These are phyloP conservation scores for Pseudisothecium myosuroides DNA, from an alignment of 225 moss, liverwort and hornwort genomes.

Conservation along the genomic window DNA sequence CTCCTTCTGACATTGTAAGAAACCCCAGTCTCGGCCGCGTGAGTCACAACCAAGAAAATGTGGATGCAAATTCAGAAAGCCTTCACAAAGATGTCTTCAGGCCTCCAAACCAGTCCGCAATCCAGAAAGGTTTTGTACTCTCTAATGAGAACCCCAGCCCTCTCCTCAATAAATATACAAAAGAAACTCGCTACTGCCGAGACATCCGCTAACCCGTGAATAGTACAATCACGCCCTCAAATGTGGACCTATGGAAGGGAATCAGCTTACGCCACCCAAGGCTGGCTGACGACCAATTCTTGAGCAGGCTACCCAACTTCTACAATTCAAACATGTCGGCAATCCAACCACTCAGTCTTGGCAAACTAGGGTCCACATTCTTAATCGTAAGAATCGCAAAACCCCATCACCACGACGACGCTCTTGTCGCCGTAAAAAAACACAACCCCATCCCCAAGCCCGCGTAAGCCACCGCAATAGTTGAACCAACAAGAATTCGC, in stretches of 20 bases:
- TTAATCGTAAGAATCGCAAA: not conserved
- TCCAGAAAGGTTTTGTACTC: not conserved
- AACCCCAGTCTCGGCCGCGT: not conserved
- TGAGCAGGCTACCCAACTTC: not conserved
- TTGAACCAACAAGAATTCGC: not conserved
- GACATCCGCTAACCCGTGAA: not conserved
- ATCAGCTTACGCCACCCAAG: not conserved
- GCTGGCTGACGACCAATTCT: not conserved
- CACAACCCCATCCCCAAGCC: not conserved
- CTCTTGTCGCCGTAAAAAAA: not conserved
- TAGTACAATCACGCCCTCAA: not conserved
- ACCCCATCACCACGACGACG: not conserved
- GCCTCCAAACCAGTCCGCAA: not conserved
- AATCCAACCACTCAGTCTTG: not conserved
- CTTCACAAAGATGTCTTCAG: not conserved
- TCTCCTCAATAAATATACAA: not conserved
- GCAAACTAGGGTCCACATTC: not conserved
- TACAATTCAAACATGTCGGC: slow-evolving; percentile 7
- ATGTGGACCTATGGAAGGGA: not conserved
- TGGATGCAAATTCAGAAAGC: not conserved
- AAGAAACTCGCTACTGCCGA: not conserved
- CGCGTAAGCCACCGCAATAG: not conserved
- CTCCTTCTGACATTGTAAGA: not conserved
- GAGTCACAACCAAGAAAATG: not conserved
- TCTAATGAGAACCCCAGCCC: not conserved